Evolutionary conservation across 164 flowering plant species (phyloP), one percentile per base, ranked within the genome.

Genomic region (Nymphaea thermarum): DNA sequence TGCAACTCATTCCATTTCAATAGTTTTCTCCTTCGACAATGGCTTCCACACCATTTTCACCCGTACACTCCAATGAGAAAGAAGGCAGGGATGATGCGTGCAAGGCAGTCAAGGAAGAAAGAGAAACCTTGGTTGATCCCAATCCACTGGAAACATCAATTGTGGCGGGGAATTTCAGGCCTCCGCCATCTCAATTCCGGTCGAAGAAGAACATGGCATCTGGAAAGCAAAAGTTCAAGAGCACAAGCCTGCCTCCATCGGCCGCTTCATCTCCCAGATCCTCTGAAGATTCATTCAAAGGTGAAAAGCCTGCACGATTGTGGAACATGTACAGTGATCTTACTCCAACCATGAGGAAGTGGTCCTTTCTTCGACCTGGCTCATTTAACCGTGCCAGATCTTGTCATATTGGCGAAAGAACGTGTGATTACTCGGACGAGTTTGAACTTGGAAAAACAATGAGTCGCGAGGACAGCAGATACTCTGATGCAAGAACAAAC

Each of bases 101-200:
- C 16, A 15, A 44, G 12, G 45, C 66, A 43, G n/a, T 15, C 41
- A 6, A 62, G 10, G 76, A 61, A 43, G 89, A 83, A 75, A 86
- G 74, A 74, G 86, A 86, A 75, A 83, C 80, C 66, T 80, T 80
- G 0, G 82, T 86, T 12, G 90, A 89, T 73, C 89, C 96, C 2
- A 63, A 77, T 43, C 85, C 96, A 2, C 36, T 85, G 68, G 78
- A 62, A 55, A 77, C 72, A 68, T 70, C 80, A 10, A 61, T 72
- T 4, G 66, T 15, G 3, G n/a, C 65, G 43, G 66, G 51, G 42
- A 68, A 36, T 3, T 69, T 43, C 63, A 66, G 3, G 43, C 70
- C 62, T 25, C 42, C 11, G 43, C 36, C 36, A 25, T 44, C 36
- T 2, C 76, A 12, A 43, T 64, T 51, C 64, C 74, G 43, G 5